Conservation (phyloP, 306 rosid species). For the Gastrolobium bilobum region DNA sequence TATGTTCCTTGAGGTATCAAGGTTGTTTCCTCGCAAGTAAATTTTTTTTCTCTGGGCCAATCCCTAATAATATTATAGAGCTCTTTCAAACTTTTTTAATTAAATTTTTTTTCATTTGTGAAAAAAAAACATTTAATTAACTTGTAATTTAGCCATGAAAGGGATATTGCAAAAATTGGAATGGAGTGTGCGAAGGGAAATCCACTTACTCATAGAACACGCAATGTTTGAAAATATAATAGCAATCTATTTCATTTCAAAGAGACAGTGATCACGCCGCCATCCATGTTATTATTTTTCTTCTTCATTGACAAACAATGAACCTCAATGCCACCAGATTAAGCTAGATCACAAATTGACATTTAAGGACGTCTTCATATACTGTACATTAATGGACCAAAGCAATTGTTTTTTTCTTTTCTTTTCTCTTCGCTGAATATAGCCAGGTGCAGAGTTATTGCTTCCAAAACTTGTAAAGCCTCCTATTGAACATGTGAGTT, state of each 20-base stretch:
- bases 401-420: not conserved
- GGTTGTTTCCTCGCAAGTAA: too few relatives aligned
- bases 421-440: too few relatives aligned
- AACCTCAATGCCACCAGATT: conserved; percentile 5
- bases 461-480: conserved; percentile 35
- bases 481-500: conserved; percentile 47
- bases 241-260: not conserved
- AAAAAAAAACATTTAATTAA: too few relatives aligned
- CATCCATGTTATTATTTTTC: conserved; percentile 18
- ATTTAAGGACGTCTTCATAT: conserved; percentile 2
- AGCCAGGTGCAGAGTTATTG: conserved; percentile 13
- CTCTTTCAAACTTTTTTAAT: too few relatives aligned
- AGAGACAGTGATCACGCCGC: not conserved
- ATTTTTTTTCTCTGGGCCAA: too few relatives aligned
- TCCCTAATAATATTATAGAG: too few relatives aligned
- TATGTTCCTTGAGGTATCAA: too few relatives aligned
- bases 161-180: too few relatives aligned
- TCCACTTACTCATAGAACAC: not conserved
- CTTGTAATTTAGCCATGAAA: too few relatives aligned
- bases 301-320: conserved; percentile 11
- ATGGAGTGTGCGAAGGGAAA: too few relatives aligned
- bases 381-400: not conserved
- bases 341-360: not conserved
- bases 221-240: not conserved
- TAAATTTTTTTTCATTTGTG: too few relatives aligned